A percentile compares a stretch with the other conserved stretches of the same genome.
Evolutionary conservation across 176 grass and related monocot species (phyloP).

Genomic region (Carex myosuroides): DNA sequence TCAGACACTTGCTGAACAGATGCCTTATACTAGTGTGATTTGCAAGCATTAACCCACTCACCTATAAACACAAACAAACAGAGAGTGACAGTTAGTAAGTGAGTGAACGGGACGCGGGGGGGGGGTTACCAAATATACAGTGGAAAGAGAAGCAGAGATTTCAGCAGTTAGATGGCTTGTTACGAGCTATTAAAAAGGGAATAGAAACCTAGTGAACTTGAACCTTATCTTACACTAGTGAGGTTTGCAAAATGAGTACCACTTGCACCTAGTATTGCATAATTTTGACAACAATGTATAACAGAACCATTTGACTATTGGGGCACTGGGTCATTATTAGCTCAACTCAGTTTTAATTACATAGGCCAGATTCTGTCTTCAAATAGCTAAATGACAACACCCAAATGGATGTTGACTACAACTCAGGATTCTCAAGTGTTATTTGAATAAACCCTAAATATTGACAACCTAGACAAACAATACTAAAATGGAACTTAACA

Average conservation of each 20-base stretch:
- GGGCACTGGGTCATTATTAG: not conserved
- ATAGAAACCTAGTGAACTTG: not conserved
- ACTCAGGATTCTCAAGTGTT: not conserved
- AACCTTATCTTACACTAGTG: not conserved
- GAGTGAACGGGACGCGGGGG: not conserved
- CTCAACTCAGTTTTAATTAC: not conserved
- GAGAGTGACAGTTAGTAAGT: not conserved
- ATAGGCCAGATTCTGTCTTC: not conserved
- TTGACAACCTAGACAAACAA: not conserved
- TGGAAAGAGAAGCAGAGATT: not conserved
- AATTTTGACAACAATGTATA: not conserved
- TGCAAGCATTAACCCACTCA: conserved; percentile 93
- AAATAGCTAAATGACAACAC: not conserved
- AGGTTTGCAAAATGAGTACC: not conserved
- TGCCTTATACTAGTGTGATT: conserved; percentile 97
- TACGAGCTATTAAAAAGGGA: not conserved
- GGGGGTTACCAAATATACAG: not conserved
- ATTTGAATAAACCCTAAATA: not conserved
- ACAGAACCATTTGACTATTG: not conserved
- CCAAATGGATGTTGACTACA: not conserved
- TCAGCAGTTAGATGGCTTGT: not conserved
- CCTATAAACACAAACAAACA: conserved; percentile 29
- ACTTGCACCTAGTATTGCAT: not conserved
- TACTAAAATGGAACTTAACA: not conserved
- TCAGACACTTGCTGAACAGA: conserved; percentile 84